These are phyloP conservation scores for Dictyostelium purpureum DNA, from an alignment of 78 protist species.

Conservation along the genomic window DNA sequence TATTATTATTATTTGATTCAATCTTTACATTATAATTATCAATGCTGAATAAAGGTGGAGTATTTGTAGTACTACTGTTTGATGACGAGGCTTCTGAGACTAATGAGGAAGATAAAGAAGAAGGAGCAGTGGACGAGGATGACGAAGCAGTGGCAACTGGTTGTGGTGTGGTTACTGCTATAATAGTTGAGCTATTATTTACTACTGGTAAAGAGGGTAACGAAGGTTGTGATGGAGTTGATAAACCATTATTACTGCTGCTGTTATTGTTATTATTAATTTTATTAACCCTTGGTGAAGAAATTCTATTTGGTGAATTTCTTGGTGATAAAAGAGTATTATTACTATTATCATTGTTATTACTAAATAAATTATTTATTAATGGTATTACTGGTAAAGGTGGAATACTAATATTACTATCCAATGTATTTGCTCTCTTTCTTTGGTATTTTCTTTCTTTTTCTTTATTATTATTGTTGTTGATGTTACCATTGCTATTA, in stretches of 20 bases:
- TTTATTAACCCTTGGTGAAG: not conserved
- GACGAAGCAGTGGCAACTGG: not conserved
- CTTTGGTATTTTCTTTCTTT: not conserved
- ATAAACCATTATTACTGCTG: not conserved
- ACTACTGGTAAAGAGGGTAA: not conserved
- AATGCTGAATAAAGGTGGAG: not conserved
- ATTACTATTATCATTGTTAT: not conserved
- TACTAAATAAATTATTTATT: not conserved
- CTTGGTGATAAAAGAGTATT: not conserved
- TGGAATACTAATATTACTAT: conserved; percentile 12
- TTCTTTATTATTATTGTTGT: not conserved
- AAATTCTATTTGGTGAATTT: not conserved
- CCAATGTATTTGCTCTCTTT: not conserved
- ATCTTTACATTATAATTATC: not conserved
- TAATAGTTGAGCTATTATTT: not conserved
- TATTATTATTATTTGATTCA: not conserved
- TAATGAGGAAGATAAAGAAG: not conserved
- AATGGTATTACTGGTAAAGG: conserved; percentile 34
- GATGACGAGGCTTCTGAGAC: not conserved
- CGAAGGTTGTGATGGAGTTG: not conserved
- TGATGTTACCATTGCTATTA: not conserved
- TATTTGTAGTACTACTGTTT: not conserved
- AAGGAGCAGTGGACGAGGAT: too few species aligned
- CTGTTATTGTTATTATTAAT: not conserved
- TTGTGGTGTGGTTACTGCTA: not conserved